Base-by-base conservation (phyloP, 306 rosid genomes). In the Trifolium repens region DNA sequence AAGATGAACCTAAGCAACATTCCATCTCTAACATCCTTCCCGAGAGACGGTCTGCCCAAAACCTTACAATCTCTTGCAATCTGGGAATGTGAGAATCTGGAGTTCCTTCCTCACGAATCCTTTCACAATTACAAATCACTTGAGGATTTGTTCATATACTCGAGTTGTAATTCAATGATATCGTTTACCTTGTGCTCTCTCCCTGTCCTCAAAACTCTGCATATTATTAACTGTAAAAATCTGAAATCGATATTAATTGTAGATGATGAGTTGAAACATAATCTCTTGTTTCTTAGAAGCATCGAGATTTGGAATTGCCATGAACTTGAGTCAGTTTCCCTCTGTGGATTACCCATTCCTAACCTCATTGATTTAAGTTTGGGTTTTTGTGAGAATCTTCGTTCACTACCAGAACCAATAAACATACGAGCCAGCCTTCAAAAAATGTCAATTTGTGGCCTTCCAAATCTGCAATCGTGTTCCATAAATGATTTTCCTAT, bases 81-180 rank as follows among this genome's bases (percentile, higher is more conserved):
- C 12, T 2, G 0, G 0, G 0, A n/a, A 7, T 76, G 68, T 17
- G 60, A 55, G 69, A 67, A 55, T 8, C 6, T 75, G 3, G 79
- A 75, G n/a, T 65, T 75, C 65, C 43, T 52, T 12, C 64, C 64
- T 50, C 5, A 13, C 2, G 79, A 75, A 35, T 19, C 79, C 42
- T 65, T 62, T 37, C 30, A 0, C 12, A 50, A 19, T 8, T 64
- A 39, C 79, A 75, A 61, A 22, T 63, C 64, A 17, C 67, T 76
- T 1, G 37, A 49, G 62, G 5, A 49, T 0, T 47, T 1, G 1
- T 9, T 1, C n/a, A n/a, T n/a, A n/a, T n/a, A n/a, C n/a, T n/a
- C n/a, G n/a, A 66, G 57, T 3, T 52, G 73, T 7, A 0, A n/a
- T 53, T 37, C 57, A 9, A 32, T 65, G 66, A 53, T 73, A 22